phyloP scores from a whole-genome alignment of 1,139 yeast genomes.

The Magnusiomyces paraingens region DNA sequence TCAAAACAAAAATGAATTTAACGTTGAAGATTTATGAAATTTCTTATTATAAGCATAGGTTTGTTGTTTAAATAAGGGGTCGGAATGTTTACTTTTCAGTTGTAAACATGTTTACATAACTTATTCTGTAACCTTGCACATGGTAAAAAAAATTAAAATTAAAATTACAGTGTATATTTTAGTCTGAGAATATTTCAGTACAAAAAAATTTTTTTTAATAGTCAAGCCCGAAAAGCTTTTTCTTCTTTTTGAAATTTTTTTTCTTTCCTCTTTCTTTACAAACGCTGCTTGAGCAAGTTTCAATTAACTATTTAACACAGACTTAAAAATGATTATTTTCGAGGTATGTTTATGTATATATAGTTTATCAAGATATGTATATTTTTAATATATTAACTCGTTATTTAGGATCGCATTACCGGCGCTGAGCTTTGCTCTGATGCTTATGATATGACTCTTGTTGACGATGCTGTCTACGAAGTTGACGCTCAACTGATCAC shows the following conservation, averaged over 20 bases:
- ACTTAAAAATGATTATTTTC: constrained; percentile 18
- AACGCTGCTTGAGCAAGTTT: constrained; percentile 6
- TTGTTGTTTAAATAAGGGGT: no score
- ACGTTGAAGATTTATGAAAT: no score
- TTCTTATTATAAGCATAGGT: no score
- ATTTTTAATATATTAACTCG: neutral
- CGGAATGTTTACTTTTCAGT: no score
- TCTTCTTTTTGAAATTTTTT: neutral
- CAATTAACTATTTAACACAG: no score
- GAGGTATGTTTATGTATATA: neutral
- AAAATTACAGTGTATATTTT: no score
- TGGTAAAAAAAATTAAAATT: no score
- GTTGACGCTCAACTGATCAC: constrained; percentile 92
- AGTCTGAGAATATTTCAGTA: no score
- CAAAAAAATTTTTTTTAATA: no score
- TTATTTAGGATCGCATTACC: constrained; percentile 69
- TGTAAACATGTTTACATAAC: no score
- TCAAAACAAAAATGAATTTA: no score
- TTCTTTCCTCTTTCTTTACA: neutral
- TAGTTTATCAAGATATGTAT: neutral
- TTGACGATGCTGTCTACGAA: constrained; percentile 84
- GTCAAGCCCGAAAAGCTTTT: neutral
- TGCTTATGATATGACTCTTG: constrained; percentile 84
- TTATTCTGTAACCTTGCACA: no score
- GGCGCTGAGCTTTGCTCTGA: constrained; percentile 96